phyloP scores from a whole-genome alignment of 306 rosid genomes.

The Mucuna pruriens region DNA sequence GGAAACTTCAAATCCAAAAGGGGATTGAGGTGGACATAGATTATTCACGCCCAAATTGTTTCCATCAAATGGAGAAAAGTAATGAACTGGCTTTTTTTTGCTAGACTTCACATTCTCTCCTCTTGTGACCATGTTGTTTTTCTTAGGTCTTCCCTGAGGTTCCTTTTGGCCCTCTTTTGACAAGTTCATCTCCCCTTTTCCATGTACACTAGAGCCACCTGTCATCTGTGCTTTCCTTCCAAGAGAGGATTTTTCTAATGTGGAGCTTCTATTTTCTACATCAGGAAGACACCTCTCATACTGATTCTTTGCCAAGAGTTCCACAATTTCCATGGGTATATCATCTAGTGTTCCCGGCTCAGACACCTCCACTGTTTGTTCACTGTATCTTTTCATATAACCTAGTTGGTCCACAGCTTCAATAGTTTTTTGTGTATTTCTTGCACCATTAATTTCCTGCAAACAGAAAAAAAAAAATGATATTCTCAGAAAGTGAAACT shows the following conservation, averaged over 20 bases:
- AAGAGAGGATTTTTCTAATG: conserved; percentile 47
- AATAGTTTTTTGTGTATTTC: conserved; percentile 49
- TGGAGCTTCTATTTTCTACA: conserved; percentile 48
- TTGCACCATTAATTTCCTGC: conserved; percentile 66
- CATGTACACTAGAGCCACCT: conserved; percentile 42
- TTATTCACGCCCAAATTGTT: conserved; percentile 44
- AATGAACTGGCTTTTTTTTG: conserved; percentile 58
- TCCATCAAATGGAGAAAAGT: conserved; percentile 53
- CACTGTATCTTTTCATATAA: conserved; percentile 46
- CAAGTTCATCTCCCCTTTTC: conserved; percentile 50
- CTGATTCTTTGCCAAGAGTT: conserved; percentile 88
- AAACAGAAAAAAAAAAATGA: conserved; percentile 29
- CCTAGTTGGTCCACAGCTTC: conserved; percentile 53
- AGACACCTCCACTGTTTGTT: conserved; percentile 51
- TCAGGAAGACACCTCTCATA: conserved; percentile 80
- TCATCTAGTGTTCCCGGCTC: conserved; percentile 75
- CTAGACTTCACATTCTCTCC: conserved; percentile 57
- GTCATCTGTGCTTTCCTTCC: conserved; percentile 54
- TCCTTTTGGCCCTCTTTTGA: conserved; percentile 54
- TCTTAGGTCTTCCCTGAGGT: conserved; percentile 52
- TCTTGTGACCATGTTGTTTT: conserved; percentile 40
- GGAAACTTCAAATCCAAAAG: conserved; percentile 51
- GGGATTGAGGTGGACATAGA: conserved; percentile 54
- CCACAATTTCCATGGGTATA: conserved; percentile 94
- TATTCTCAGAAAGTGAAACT: conserved; percentile 24